Base-by-base conservation (phyloP, 176 grass and related monocot genomes). In the Raddia distichophylla region DNA sequence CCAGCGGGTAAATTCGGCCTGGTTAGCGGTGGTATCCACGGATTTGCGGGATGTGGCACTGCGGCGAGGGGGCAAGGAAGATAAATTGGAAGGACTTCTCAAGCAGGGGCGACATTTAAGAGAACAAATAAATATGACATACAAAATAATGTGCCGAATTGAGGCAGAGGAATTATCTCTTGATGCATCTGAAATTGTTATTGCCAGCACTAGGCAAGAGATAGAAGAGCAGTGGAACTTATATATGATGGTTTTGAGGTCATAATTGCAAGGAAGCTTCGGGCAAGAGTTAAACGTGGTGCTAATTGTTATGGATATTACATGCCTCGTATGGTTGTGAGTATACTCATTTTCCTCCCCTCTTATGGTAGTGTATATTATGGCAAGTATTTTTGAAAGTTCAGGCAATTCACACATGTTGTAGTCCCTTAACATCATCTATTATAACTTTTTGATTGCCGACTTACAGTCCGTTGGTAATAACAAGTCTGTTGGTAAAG, bases 231-330 rank as follows among this genome's bases (percentile, higher is more conserved):
- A 94, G 58, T 94, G 91, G 91, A 85, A 87, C 59, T 83, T 94
- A 34, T 94, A 94, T 73, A n/a, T n/a, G 91, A 94, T 81, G 91
- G 91, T 81, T 94, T 90, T 88, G 91, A 94, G 73, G 91, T 94
- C 58, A 90, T 90, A 90, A 74, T 90, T 72, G 91, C 89, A 65
- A 77, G 88, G 69, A 90, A 90, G 85, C 84, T 93, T 67, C 75
- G 91, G 74, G 91, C 91, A 58, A 87, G 87, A 79, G 82, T 93
- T 14, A 93, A 89, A 68, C 91, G 91, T 17, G 84, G 91, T 56
- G 91, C 88, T 75, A 93, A 80, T 45, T 93, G 91, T 69, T 89
- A 87, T 89, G 91, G 91, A 7, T 88, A 88, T 76, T 82, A 81
- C 69, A 94, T 94, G 91, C 91, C 91, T 77, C 91, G 91, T 83